A percentile compares a stretch with the other conserved stretches of the same genome.
phyloP scores from a whole-genome alignment of 148 eudicot species.

The Agrostemma githago region DNA sequence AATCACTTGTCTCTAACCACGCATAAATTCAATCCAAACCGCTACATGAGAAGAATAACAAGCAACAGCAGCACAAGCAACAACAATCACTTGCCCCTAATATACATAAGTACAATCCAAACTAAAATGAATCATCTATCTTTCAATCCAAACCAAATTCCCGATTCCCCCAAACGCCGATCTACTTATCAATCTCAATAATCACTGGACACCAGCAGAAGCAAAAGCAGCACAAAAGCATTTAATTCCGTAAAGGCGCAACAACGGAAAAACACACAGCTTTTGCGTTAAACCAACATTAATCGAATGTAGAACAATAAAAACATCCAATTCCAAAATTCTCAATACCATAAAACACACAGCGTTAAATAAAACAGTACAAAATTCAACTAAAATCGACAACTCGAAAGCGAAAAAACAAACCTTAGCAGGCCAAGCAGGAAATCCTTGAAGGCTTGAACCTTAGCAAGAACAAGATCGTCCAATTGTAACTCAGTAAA shows the following conservation, averaged over 20 bases:
- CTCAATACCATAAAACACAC: background rate
- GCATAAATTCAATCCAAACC: background rate
- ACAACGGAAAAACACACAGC: too few relatives aligned
- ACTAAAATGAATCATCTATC: background rate
- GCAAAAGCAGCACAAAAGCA: background rate
- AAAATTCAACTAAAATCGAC: background rate
- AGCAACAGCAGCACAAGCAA: background rate
- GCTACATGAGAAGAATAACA: background rate
- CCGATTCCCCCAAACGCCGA: background rate
- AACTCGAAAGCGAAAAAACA: background rate
- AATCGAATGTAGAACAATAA: background rate
- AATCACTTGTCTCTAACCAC: background rate
- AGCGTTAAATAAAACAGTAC: background rate
- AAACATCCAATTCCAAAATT: background rate
- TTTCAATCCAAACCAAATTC: background rate
- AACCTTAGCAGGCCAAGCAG: conserved; percentile 99
- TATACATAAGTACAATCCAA: too few relatives aligned
- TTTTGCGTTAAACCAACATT: background rate
- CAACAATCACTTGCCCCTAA: background rate
- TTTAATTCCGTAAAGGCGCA: background rate
- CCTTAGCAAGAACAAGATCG: conserved; percentile 96
- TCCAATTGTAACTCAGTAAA: conserved; percentile 54
- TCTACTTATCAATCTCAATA: too few relatives aligned
- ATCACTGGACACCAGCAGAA: background rate
- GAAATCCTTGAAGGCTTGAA: conserved; percentile 53